phyloP scores from a whole-genome alignment of 306 rosid species.

The Vicia sativa region DNA sequence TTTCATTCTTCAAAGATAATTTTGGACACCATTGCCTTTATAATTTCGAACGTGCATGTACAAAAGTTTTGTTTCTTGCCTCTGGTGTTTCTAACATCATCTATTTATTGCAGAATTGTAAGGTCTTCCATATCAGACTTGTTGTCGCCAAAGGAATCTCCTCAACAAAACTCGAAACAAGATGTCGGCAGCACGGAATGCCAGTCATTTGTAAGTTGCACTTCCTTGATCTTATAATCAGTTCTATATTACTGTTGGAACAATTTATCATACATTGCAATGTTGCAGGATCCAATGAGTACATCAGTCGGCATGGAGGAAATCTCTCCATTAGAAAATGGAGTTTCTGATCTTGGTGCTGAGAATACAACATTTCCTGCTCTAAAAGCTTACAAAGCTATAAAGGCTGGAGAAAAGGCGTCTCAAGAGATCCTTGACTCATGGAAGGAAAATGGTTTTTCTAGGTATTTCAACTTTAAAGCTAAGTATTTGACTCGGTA shows the following conservation, averaged over 20 bases:
- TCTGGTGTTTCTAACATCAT: constrained; percentile 12
- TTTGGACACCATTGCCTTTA: neutral
- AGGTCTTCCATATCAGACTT: constrained; percentile 65
- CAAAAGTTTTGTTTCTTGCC: constrained; percentile 13
- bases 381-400: constrained; percentile 54
- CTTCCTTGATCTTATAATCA: constrained; percentile 21
- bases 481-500: constrained; percentile 11
- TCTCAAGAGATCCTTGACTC: constrained; percentile 53
- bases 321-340: constrained; percentile 46
- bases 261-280: constrained; percentile 4
- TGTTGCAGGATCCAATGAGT: constrained; percentile 56
- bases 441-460: constrained; percentile 93
- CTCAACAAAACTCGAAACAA: constrained; percentile 42
- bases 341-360: constrained; percentile 43
- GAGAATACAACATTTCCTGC: constrained; percentile 41
- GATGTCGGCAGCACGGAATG: constrained; percentile 48
- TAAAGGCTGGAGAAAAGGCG: constrained; percentile 83
- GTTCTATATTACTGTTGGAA: constrained; percentile 18
- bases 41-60: constrained; percentile 21
- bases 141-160: constrained; percentile 46
- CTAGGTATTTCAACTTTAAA: constrained; percentile 56
- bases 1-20: neutral
- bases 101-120: constrained; percentile 61
- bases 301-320: constrained; percentile 49
- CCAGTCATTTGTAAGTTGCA: constrained; percentile 54